Evolutionary conservation across 1,284 basidiomycete genomes (phyloP), one percentile per base, ranked within the genome.

Genomic region (Wolfiporia cocos): DNA sequence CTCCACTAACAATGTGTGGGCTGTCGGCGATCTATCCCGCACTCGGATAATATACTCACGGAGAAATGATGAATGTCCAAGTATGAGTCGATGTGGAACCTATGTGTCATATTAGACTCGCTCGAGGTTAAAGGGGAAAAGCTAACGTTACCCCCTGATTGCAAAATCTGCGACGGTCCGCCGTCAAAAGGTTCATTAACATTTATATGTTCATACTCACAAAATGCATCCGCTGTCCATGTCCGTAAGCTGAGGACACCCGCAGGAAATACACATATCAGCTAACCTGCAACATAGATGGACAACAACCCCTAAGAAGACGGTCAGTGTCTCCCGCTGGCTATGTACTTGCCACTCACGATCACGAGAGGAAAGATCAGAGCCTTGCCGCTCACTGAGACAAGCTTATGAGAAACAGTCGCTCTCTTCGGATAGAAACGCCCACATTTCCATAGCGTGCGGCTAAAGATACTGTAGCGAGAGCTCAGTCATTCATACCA

Each of bases 131-230:
- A 12, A 17, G 22, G 20, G 7, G 20, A 11, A 28, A 34, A 24
- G 18, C 18, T 21, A 6, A 28, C 17, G 45, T 34, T 31, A 56
- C 54, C 53, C 42, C 24, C 50, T 42, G 41, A 35, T 32, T 2
- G 49, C 43, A 19, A 56, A 54, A 41, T 51, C 54, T 56, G 24
- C 18, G 29, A 12, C n/a, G n/a, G n/a, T n/a, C n/a, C n/a, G n/a
- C n/a, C n/a, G n/a, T n/a, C n/a, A n/a, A n/a, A n/a, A n/a, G n/a
- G n/a, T n/a, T n/a, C n/a, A n/a, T n/a, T n/a, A n/a, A n/a, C n/a
- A n/a, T n/a, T n/a, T n/a, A n/a, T n/a, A n/a, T n/a, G n/a, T n/a
- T n/a, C n/a, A 34, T 37, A 11, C 9, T 3, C 21, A 14, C 28
- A 19, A 4, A 7, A 10, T 3, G 6, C 10, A 15, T 14, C 21